Evolutionary conservation across 306 rosid species (phyloP), one percentile per base, ranked within the genome.

Genomic region (Dalbergia cultrata): DNA sequence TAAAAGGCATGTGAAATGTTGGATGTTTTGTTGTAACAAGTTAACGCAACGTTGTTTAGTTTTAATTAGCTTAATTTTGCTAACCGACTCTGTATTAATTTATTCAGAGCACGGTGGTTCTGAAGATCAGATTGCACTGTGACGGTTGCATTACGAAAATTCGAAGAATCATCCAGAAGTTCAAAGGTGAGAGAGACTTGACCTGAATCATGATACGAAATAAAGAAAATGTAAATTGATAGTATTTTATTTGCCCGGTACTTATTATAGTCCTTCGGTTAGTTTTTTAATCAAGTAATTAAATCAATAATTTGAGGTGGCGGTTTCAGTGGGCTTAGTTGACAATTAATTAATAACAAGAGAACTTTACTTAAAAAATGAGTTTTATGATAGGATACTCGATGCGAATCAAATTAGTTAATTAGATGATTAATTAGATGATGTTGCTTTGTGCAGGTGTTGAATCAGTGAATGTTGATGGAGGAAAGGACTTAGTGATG

Each of bases 131-230:
- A 68, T 80, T 95, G 69, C 99, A 95, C 87, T 95, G 99, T 18
- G 99, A 91, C 2, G 99, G 97, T n/a, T 95, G 99, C 89, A 85
- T 88, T 9, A 69, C 83, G 6, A 95, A 95, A 79, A 92, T 95
- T 56, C 80, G 81, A 59, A 89, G 61, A 79, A 79, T 85, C 74
- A 77, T 93, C 64, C 84, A 70, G 12, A 79, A 53, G 70, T 82
- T 70, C 47, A 83, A 87, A 61, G 99, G 99, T 91, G 71, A 86
- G 88, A 47, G 60, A 21, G 6, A 12, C 60, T 77, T 73, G 82
- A 84, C 87, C 59, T 19, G 26, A 21, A 5, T 26, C 14, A n/a
- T 47, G 13, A 60, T 13, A 54, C 26, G 11, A 54, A 54, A 3
- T 6, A 9, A 54, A 54, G 7, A n/a, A 54, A 17, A 16, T 5